Evolutionary conservation across 176 grass and related monocot genomes (phyloP).

Genomic region (Hordeum vulgare): MorexV3_pseudomolecules_assembly NC_058519.1:79234705-79235204

Average conservation of each 20-base stretch:
- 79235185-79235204: conserved; percentile 69
- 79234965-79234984: neutral
- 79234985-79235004: neutral
- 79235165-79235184: conserved; percentile 94
- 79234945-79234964: neutral
- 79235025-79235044: neutral
- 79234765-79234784: conserved; percentile 29
- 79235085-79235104: conserved; percentile 40
- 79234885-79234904: conserved; percentile 81
- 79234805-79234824: conserved; percentile 95
- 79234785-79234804: conserved; percentile 73
- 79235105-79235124: conserved; percentile 92
- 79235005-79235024: neutral
- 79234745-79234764: neutral
- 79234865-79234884: conserved; percentile 98
- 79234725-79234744: neutral
- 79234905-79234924: neutral
- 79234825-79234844: conserved; percentile 97
- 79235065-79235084: neutral
- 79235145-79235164: conserved; percentile 90
- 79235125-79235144: conserved; percentile 98
- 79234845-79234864: conserved; percentile 77
- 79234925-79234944: neutral
- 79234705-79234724: too few relatives aligned
- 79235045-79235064: neutral